Conservation (phyloP, 2,329 filamentous ascomycete species). For the Tolypocladium ophioglossoides region DNA sequence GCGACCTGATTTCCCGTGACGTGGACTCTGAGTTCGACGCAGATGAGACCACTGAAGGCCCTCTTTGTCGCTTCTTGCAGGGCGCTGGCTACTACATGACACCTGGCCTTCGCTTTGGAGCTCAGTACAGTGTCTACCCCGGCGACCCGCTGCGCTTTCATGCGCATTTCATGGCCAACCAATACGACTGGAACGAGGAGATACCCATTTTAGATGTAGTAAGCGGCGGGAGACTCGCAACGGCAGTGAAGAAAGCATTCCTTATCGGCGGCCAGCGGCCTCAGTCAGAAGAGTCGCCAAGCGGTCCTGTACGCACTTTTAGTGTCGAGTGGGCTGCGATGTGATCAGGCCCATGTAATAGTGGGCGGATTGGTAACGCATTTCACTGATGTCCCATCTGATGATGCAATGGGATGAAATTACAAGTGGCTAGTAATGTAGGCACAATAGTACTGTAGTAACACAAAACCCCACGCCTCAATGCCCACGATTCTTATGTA, state of each 20-base stretch:
- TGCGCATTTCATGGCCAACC: slow-evolving; percentile 83
- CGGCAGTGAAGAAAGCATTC: slow-evolving; percentile 92
- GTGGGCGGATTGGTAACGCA: not conserved
- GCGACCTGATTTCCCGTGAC: slow-evolving; percentile 14
- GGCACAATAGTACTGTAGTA: not conserved
- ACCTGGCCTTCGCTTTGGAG: slow-evolving; percentile 87
- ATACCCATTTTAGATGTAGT: slow-evolving; percentile 79
- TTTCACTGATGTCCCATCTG: not conserved
- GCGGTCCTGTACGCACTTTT: slow-evolving; percentile 54
- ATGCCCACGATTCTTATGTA: not conserved
- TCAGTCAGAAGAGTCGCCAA: slow-evolving; percentile 17
- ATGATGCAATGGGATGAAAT: not conserved
- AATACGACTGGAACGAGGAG: slow-evolving; percentile 77
- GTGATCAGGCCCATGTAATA: slow-evolving; percentile 35
- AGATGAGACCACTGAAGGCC: slow-evolving; percentile 19
- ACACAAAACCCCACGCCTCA: not conserved
- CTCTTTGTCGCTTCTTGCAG: slow-evolving; percentile 74
- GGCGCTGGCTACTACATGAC: slow-evolving; percentile 74
- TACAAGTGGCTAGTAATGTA: not conserved
- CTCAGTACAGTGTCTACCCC: slow-evolving; percentile 88
- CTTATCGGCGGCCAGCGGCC: slow-evolving; percentile 62
- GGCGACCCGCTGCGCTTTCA: slow-evolving; percentile 93
- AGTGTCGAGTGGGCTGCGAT: slow-evolving; percentile 92
- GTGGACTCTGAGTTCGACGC: slow-evolving; percentile 5
- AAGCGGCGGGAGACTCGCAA: slow-evolving; percentile 76